Evolutionary conservation across 2,329 filamentous ascomycete genomes (phyloP).

Genomic region (Sclerotinia borealis): DNA sequence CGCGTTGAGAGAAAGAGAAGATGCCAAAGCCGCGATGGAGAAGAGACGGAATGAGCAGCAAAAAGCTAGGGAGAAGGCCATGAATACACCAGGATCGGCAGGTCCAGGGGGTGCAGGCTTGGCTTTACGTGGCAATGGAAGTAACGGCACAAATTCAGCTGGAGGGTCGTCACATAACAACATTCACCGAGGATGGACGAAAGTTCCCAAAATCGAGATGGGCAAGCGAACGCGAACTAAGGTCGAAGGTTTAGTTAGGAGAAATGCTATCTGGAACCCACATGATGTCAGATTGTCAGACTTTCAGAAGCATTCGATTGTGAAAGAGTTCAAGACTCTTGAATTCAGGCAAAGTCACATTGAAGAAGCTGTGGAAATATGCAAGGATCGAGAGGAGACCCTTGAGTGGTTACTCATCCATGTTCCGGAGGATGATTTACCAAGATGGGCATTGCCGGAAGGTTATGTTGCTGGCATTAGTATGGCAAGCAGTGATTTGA

Average conservation of each 20-base stretch:
- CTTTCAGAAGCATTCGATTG: conserved; percentile 50
- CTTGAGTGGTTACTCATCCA: conserved; percentile 96
- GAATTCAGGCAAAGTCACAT: conserved; percentile 88
- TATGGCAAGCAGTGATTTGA: conserved; percentile 75
- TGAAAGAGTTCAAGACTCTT: conserved; percentile 69
- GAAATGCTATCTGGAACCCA: conserved; percentile 81
- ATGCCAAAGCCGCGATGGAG: conserved; percentile 66
- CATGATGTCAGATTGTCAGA: conserved; percentile 61
- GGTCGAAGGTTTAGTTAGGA: conserved; percentile 73
- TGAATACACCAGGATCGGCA: conserved; percentile 47
- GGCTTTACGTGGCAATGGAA: conserved; percentile 43
- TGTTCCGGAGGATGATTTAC: conserved; percentile 95
- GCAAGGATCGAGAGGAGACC: conserved; percentile 86
- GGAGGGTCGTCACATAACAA: conserved; percentile 31
- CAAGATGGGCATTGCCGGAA: conserved; percentile 84
- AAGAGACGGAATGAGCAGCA: conserved; percentile 73
- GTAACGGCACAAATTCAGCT: conserved; percentile 25
- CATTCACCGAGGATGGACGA: conserved; percentile 68
- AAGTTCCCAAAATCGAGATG: conserved; percentile 88
- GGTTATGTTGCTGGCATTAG: conserved; percentile 86
- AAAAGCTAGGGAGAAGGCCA: conserved; percentile 61
- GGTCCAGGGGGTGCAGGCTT: conserved; percentile 44
- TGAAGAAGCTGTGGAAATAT: conserved; percentile 79
- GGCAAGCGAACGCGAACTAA: conserved; percentile 71
- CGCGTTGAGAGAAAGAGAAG: conserved; percentile 70